Base-by-base conservation (phyloP, 257 asterid species). In the Jacaranda copaia region DNA sequence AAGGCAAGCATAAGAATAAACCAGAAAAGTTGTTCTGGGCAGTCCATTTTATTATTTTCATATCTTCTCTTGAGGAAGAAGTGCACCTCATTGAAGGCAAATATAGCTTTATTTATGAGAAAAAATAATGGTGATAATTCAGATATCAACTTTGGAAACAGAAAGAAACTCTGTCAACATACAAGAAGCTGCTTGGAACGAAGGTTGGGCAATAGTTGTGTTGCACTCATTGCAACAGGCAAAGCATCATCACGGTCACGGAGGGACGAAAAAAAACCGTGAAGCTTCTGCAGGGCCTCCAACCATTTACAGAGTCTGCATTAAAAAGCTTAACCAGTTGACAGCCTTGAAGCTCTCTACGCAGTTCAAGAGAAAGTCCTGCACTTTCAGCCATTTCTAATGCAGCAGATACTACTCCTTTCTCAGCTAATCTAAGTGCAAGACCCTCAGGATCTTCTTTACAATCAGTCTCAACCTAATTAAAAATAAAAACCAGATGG, bases 251-350 rank as follows among this genome's bases (percentile, higher is more conserved):
- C n/a, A n/a, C n/a, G n/a, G n/a, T n/a, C n/a, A n/a, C n/a, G n/a
- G n/a, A n/a, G n/a, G n/a, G n/a, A n/a, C n/a, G n/a, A n/a, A 92
- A 75, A 95, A 95, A 85, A 95, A 95, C 60, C 99, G 97, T 38
- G 99, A 95, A 69, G 99, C 99, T 89, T 91, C 99, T 46, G 99
- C 99, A 70, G 99, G 99, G 68, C 99, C 99, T 56, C 99, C 99
- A n/a, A 32, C 99, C 99, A 42, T 82, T 90, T 79, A 95, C 85
- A 81, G 99, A 98, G 81, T 95, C 99, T 52, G 96, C 96, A 70
- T 87, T 92, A 36, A 95, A 94, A 89, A 95, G 99, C 88, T 93
- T 95, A 72, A 95, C 99, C 79, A 95, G 99, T 85, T 93, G 96
- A 83, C 98, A 98, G 66, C 99, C 99, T 84, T 93, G 93, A 73